These are phyloP conservation scores for Ogataea salicorniae DNA, from an alignment of 805 yeast species.

Conservation along the genomic window DNA sequence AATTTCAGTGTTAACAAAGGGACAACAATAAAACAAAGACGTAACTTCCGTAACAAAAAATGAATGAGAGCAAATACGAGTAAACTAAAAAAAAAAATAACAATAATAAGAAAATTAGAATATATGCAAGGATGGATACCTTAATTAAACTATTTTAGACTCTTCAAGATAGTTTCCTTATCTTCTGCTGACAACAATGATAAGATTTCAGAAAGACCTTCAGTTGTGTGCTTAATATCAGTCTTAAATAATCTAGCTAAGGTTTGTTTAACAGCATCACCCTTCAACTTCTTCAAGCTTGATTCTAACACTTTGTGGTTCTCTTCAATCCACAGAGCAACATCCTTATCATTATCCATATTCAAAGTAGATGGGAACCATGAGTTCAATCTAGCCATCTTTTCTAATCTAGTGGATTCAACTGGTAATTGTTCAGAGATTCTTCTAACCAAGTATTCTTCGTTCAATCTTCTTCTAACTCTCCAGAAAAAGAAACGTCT, in stretches of 20 bases:
- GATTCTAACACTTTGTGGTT: slow-evolving; percentile 61
- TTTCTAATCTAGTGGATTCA: slow-evolving; percentile 64
- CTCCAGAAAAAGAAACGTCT: slow-evolving; percentile 99
- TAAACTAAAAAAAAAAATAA: not conserved
- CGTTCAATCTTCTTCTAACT: slow-evolving; percentile 89
- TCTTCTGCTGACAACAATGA: slow-evolving; percentile 50
- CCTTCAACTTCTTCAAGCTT: slow-evolving; percentile 56
- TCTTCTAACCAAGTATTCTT: slow-evolving; percentile 77
- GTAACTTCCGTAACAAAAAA: too few species aligned
- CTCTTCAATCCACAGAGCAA: slow-evolving; percentile 81
- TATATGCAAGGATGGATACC: not conserved
- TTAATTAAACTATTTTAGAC: slow-evolving; percentile 18
- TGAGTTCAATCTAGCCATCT: slow-evolving; percentile 79
- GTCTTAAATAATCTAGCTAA: slow-evolving; percentile 54
- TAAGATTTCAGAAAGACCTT: slow-evolving; percentile 51
- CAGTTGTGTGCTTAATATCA: slow-evolving; percentile 47
- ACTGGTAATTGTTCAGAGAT: slow-evolving; percentile 52
- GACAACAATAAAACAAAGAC: too few species aligned
- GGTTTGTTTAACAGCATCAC: slow-evolving; percentile 60
- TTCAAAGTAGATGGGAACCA: slow-evolving; percentile 75
- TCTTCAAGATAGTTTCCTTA: slow-evolving; percentile 37
- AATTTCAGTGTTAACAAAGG: too few species aligned
- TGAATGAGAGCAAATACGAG: not conserved
- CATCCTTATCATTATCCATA: slow-evolving; percentile 66
- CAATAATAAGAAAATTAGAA: not conserved